A percentile compares a stretch with the other conserved stretches of the same genome.
These are phyloP conservation scores for Psilocybe sp. DNA, from an alignment of 768 basidiomycete species.

Conservation along the genomic window DNA sequence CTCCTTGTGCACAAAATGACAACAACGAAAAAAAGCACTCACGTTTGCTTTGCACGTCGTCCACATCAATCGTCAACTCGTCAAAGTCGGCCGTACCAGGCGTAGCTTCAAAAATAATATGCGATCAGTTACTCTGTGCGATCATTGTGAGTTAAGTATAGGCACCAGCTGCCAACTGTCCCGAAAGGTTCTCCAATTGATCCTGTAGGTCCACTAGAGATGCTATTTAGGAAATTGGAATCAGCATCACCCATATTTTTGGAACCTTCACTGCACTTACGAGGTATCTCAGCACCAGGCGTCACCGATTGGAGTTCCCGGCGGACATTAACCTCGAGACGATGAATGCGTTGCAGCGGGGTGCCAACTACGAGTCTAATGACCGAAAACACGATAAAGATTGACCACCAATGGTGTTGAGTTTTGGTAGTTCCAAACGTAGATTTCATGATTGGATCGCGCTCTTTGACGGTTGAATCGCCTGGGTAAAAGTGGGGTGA, in stretches of 20 bases:
- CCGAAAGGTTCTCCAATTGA: slow-evolving; percentile 15
- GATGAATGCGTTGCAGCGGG: too few relatives aligned
- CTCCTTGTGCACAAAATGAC: background rate
- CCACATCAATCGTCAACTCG: slow-evolving; percentile 3
- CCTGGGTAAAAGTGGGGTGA: too few relatives aligned
- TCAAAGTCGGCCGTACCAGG: slow-evolving; percentile 5
- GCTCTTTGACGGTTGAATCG: too few relatives aligned
- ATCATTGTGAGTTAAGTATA: background rate
- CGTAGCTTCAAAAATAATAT: slow-evolving; percentile 2
- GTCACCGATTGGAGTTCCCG: slow-evolving; percentile 11
- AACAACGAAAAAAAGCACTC: background rate
- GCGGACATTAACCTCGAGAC: too few relatives aligned
- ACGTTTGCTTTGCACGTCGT: slow-evolving; percentile 7
- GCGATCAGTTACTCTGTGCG: background rate
- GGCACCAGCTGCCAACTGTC: slow-evolving; percentile 13
- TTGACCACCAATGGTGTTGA: too few relatives aligned
- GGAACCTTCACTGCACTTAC: slow-evolving; percentile 4
- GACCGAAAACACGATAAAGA: too few relatives aligned
- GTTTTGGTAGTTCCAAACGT: too few relatives aligned
- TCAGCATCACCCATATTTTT: background rate
- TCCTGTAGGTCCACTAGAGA: slow-evolving; percentile 20
- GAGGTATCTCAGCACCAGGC: slow-evolving; percentile 9
- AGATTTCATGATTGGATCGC: too few relatives aligned
- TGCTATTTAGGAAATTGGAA: slow-evolving; percentile 6
- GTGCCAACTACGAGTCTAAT: too few relatives aligned